Evolutionary conservation across 140 eudicot species (phyloP).

Genomic region (Oenanthe javanica): DNA sequence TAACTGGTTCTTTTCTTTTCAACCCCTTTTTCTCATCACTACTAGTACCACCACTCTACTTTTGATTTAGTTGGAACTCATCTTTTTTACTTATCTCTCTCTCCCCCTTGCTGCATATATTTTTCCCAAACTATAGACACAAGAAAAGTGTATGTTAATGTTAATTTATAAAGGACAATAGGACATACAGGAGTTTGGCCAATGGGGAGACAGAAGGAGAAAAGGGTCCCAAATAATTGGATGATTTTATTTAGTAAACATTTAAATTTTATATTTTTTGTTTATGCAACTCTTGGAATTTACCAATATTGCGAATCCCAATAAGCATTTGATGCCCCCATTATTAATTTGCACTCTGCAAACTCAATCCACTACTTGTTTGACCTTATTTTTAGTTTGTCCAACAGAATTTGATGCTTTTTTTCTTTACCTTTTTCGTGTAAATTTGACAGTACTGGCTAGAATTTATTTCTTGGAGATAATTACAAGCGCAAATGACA

Average conservation of each 20-base stretch:
- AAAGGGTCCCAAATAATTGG: slow-evolving; percentile 8
- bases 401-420: not conserved
- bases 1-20: slow-evolving; percentile 8
- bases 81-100: not conserved
- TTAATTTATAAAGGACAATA: not conserved
- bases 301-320: slow-evolving; percentile 48
- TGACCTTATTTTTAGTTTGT: not conserved
- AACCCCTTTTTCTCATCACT: slow-evolving; percentile 4
- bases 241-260: not conserved
- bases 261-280: not conserved
- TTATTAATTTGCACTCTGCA: slow-evolving; percentile 26
- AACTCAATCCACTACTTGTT: slow-evolving; percentile 2
- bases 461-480: not conserved
- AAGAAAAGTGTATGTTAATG: not conserved
- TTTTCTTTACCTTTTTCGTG: not conserved
- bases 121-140: not conserved
- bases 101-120: not conserved
- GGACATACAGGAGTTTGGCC: slow-evolving; percentile 6
- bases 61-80: not conserved
- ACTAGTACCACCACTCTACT: slow-evolving; percentile 2
- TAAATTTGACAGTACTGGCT: not conserved
- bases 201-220: slow-evolving; percentile 1
- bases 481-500: not conserved
- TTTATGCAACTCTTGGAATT: slow-evolving; percentile 8
- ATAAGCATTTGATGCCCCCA: slow-evolving; percentile 42